A percentile compares a stretch with the other conserved stretches of the same genome.
phyloP scores from a whole-genome alignment of 352 stramenopile species.

The Achlya hypogyna region DNA sequence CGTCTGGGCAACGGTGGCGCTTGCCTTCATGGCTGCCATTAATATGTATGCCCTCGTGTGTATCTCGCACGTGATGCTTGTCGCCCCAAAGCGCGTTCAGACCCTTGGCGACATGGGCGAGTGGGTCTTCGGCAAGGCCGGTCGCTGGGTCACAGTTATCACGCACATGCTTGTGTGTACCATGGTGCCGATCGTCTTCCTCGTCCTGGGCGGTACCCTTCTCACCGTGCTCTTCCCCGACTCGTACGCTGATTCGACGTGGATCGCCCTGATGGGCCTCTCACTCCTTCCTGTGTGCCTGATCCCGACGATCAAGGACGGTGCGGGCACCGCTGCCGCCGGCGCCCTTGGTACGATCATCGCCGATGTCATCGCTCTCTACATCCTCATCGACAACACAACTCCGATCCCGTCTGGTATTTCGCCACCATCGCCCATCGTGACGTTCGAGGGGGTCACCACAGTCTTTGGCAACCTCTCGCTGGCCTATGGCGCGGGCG shows the following conservation, averaged over 20 bases:
- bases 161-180: constrained; percentile 19
- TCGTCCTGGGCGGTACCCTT: constrained; percentile 20
- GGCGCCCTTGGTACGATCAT: constrained; percentile 18
- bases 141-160: constrained; percentile 9
- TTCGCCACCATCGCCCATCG: not conserved
- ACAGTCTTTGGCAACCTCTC: constrained; percentile 19
- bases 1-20: too few relatives aligned
- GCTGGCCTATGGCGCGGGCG: constrained; percentile 21
- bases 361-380: constrained; percentile 20
- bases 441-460: constrained; percentile 15
- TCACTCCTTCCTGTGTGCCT: constrained; percentile 21
- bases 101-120: constrained; percentile 23
- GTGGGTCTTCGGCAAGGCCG: constrained; percentile 9
- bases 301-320: constrained; percentile 23
- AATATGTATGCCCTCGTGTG: constrained; percentile 17
- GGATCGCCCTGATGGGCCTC: constrained; percentile 22
- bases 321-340: constrained; percentile 12
- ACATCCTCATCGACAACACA: constrained; percentile 9
- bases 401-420: not conserved
- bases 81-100: constrained; percentile 14
- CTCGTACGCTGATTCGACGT: constrained; percentile 3
- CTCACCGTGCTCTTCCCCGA: constrained; percentile 10
- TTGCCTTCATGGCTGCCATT: constrained; percentile 18
- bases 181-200: constrained; percentile 17
- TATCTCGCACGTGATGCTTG: constrained; percentile 19